Evolutionary conservation across 768 basidiomycete species (phyloP), one percentile per base, ranked within the genome.

Genomic region (Termitomyces sp.): DNA sequence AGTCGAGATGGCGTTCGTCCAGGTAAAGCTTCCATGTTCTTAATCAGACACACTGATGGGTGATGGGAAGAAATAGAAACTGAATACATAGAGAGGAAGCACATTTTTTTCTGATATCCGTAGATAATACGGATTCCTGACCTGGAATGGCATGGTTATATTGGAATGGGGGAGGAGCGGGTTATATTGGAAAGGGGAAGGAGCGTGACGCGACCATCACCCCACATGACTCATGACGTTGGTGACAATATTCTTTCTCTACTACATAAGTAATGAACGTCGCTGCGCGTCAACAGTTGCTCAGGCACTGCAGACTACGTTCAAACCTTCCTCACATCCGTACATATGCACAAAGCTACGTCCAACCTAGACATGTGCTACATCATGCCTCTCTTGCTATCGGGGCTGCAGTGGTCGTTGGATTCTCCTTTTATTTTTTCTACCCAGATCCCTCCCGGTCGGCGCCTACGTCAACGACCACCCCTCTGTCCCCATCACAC

Each of bases 1-100:
- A 97, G 59, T 86, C 81, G 15, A 91, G 73, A 76, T 97, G 95
- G 11, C 85, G 83, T 64, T 92, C 92, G 69, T 97, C 95, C 34
- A 97, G 83, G 72, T 95, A 96, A 56, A 60, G 68, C 65, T 56
- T 57, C 17, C 40, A 52, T 31, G 14, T 32, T 32, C 43, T 17
- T 32, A n/a, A 15, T 56, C 62, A 31, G 43, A 34, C 11, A 38
- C 4, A 2, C 31, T 15, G 20, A 15, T 4, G 12, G 70, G 82
- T 71, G 64, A 88, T 45, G 7, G n/a, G 37, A 6, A 32, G 9
- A 15, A 12, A 3, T 8, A 20, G 12, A 46, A 52, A 6, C 14
- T 48, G 3, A 60, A 37, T 58, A 69, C 90, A 76, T 93, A 94
- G 60, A 94, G 72, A 3, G 94, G 94, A n/a, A 96, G 72, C 14